Conservation (phyloP, 345 rosid species). For the Aquilaria sinensis region DNA sequence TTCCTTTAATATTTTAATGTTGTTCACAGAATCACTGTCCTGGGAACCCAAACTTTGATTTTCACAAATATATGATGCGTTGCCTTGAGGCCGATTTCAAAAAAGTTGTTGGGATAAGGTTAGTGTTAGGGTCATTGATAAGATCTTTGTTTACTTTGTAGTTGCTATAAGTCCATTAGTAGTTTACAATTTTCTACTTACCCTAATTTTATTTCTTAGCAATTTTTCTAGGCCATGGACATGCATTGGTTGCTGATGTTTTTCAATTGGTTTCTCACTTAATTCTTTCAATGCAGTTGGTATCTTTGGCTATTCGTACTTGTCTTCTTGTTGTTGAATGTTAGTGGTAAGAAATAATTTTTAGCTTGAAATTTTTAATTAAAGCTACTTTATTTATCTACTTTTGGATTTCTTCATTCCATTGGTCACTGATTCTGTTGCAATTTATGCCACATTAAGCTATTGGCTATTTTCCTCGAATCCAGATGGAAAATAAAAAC, state of each 20-base stretch:
- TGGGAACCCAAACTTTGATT: slow-evolving; percentile 67
- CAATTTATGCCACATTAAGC: too few species aligned
- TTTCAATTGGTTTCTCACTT: neutral
- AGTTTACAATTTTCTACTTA: too few species aligned
- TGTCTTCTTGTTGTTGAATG: slow-evolving; percentile 68
- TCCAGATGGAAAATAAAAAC: too few species aligned
- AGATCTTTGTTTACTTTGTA: too few species aligned
- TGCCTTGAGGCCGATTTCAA: slow-evolving; percentile 93
- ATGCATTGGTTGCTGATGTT: too few species aligned
- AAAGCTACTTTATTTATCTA: neutral
- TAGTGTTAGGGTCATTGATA: neutral
- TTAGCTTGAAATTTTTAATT: too few species aligned
- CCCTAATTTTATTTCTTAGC: too few species aligned
- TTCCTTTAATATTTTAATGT: neutral
- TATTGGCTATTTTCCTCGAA: too few species aligned
- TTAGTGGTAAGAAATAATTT: slow-evolving; percentile 33
- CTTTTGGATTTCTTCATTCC: neutral
- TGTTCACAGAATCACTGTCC: slow-evolving; percentile 63
- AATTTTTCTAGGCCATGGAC: too few species aligned
- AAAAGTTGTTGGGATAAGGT: slow-evolving; percentile 94
- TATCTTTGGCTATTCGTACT: slow-evolving; percentile 86
- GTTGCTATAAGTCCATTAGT: too few species aligned
- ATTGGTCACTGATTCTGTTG: too few species aligned
- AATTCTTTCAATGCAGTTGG: slow-evolving; percentile 53
- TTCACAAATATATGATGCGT: slow-evolving; percentile 78